A percentile compares a stretch with the other conserved stretches of the same genome.
phyloP scores from a whole-genome alignment of 345 rosid species.

The Eucalyptus urophylla region DNA sequence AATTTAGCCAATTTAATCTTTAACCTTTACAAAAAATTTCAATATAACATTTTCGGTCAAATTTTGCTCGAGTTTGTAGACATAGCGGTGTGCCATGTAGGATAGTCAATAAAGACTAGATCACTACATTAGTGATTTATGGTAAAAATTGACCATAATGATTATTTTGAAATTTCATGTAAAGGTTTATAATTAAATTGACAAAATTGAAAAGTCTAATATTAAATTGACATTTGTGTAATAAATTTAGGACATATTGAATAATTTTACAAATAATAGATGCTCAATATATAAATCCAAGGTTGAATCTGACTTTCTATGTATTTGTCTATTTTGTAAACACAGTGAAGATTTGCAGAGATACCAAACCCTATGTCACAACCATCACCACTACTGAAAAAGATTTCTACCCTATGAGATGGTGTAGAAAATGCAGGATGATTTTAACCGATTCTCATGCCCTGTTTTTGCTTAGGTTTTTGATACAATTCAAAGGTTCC shows the following conservation, averaged over 20 bases:
- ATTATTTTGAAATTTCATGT: background rate
- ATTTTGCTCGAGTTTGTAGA: fast-evolving
- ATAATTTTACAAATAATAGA: background rate
- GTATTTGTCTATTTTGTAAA: background rate
- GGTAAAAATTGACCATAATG: fast-evolving
- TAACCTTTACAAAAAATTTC: background rate
- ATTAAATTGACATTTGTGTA: background rate
- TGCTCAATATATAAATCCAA: background rate
- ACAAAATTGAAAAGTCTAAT: background rate
- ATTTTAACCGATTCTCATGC: background rate
- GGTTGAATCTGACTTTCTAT: background rate
- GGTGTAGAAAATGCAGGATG: background rate
- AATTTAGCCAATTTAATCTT: background rate
- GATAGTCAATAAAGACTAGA: background rate
- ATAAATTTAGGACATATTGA: background rate
- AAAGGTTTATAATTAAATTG: background rate
- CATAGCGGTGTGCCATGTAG: fast-evolving
- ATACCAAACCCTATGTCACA: background rate
- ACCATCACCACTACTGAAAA: background rate
- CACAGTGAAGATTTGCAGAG: background rate
- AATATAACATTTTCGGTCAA: fast-evolving
- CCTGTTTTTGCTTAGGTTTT: background rate
- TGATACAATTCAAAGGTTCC: background rate
- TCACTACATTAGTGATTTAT: fast-evolving
- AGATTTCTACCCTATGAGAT: background rate